Evolutionary conservation across 352 stramenopile species (phyloP).

Genomic region (Globisporangium camurandrum): DNA sequence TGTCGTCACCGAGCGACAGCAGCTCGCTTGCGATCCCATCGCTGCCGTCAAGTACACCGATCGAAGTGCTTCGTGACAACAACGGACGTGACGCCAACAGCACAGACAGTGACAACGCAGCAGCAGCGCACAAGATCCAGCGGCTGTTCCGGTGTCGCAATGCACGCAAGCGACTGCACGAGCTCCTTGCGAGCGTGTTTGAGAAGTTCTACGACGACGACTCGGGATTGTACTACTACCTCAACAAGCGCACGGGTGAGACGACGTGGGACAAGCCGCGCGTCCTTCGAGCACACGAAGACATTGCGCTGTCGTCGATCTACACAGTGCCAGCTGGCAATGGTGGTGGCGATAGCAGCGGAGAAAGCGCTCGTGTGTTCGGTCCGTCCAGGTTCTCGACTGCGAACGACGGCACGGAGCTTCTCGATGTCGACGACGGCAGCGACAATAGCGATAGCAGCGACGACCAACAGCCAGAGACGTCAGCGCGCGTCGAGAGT

Average conservation of each 20-base stretch:
- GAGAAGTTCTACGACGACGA: constrained; percentile 68
- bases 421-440: constrained; percentile 12
- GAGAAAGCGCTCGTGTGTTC: too few relatives aligned
- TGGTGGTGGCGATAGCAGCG: too few relatives aligned
- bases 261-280: constrained; percentile 71
- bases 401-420: constrained; percentile 14
- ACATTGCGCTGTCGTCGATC: constrained; percentile 34
- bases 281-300: constrained; percentile 33
- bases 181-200: constrained; percentile 48
- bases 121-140: constrained; percentile 38
- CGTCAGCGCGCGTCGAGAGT: constrained; percentile 9
- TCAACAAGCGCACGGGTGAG: constrained; percentile 59
- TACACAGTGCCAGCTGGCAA: too few relatives aligned
- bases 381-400: too few relatives aligned
- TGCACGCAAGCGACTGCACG: constrained; percentile 29
- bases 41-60: constrained; percentile 11
- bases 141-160: constrained; percentile 48
- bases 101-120: constrained; percentile 12
- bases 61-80: too few relatives aligned
- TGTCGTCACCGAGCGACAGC: not conserved
- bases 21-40: constrained; percentile 5
- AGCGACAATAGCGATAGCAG: constrained; percentile 3
- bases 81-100: constrained; percentile 6
- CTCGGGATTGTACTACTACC: constrained; percentile 61
- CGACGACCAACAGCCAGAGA: constrained; percentile 5